phyloP scores from a whole-genome alignment of 352 stramenopile species.

The Phytophthora agathidicida region DNA sequence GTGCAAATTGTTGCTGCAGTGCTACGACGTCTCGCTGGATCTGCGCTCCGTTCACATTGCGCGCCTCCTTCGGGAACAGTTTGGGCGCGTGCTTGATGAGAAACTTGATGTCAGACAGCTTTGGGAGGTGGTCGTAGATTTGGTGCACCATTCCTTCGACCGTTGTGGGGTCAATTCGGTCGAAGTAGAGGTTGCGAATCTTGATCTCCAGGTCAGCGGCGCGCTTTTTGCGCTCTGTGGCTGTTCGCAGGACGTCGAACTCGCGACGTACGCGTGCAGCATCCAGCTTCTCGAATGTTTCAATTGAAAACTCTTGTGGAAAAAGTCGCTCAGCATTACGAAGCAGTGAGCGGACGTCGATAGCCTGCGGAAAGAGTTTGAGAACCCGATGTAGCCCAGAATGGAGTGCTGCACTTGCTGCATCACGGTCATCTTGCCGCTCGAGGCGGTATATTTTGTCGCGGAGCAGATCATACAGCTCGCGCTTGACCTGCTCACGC shows the following conservation, averaged over 20 bases:
- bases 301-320: slow-evolving; percentile 50
- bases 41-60: slow-evolving; percentile 66
- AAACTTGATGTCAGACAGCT: slow-evolving; percentile 84
- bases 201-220: slow-evolving; percentile 89
- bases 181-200: slow-evolving; percentile 91
- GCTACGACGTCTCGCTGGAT: slow-evolving; percentile 59
- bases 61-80: slow-evolving; percentile 73
- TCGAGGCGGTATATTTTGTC: slow-evolving; percentile 68
- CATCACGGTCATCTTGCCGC: slow-evolving; percentile 31
- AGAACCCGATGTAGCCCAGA: slow-evolving; percentile 55
- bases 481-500: slow-evolving; percentile 57
- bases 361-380: slow-evolving; percentile 61
- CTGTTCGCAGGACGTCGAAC: slow-evolving; percentile 50
- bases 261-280: slow-evolving; percentile 24
- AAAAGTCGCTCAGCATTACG: slow-evolving; percentile 86
- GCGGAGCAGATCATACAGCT: slow-evolving; percentile 62
- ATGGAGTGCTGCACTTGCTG: slow-evolving; percentile 33
- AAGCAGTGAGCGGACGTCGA: slow-evolving; percentile 83
- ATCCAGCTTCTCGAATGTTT: slow-evolving; percentile 39
- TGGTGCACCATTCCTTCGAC: slow-evolving; percentile 83
- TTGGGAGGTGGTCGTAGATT: slow-evolving; percentile 80
- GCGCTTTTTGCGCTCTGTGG: slow-evolving; percentile 80
- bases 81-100: slow-evolving; percentile 69
- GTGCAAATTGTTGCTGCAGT: slow-evolving; percentile 72
- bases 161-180: slow-evolving; percentile 78